These are phyloP conservation scores for Podospora pseudocomata DNA, from an alignment of 495 filamentous ascomycete genomes.

Conservation along the genomic window DNA sequence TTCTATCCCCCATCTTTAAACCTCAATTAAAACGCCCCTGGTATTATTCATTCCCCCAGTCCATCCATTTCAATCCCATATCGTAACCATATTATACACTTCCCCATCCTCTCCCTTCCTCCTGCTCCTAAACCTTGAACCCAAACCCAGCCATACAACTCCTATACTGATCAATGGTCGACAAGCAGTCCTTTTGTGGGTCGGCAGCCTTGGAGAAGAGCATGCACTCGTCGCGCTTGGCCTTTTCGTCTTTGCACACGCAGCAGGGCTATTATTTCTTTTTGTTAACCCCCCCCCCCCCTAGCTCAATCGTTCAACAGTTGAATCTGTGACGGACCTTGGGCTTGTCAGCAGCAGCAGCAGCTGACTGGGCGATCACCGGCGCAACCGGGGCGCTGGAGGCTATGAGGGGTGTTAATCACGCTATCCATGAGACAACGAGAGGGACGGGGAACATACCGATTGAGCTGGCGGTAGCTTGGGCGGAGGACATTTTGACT, in stretches of 20 bases:
- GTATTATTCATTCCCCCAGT: not conserved
- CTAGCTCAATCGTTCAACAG: not conserved
- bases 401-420: constrained; percentile 28
- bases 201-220: constrained; percentile 81
- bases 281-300: constrained; percentile 5
- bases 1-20: not conserved
- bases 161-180: constrained; percentile 79
- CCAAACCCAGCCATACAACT: constrained; percentile 91
- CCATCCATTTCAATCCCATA: not conserved
- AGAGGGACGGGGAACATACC: not conserved
- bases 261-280: constrained; percentile 73
- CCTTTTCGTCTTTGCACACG: constrained; percentile 94
- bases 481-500: not conserved
- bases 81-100: not conserved
- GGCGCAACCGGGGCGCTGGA: constrained; percentile 24
- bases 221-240: constrained; percentile 95
- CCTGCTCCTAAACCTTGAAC: constrained; percentile 61
- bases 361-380: constrained; percentile 9
- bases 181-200: constrained; percentile 73
- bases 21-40: not conserved
- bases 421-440: not conserved
- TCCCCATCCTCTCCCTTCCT: not conserved
- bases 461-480: not conserved
- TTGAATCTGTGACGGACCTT: constrained; percentile 34
- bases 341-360: constrained; percentile 40